Conservation (phyloP, 768 basidiomycete genomes). For the Collybia sp. region DNA sequence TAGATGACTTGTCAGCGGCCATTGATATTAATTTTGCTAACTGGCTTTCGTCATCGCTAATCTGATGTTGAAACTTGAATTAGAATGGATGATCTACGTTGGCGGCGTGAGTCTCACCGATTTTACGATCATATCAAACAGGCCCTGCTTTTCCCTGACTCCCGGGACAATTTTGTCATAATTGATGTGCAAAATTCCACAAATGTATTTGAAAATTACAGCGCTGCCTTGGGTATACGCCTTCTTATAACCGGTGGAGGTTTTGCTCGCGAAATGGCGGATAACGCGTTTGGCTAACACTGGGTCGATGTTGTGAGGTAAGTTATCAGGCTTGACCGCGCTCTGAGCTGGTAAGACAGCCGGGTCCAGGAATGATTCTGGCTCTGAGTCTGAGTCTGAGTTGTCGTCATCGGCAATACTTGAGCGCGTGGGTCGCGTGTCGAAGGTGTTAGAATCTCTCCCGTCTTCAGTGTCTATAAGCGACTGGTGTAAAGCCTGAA, state of each 20-base stretch:
- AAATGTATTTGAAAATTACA: slow-evolving; percentile 7
- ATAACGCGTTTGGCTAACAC: neutral
- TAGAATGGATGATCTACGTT: neutral
- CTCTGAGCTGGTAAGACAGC: too few species aligned
- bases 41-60: neutral
- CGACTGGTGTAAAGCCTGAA: neutral
- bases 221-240: slow-evolving; percentile 7
- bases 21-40: slow-evolving; percentile 1
- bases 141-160: slow-evolving; percentile 2
- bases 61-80: neutral
- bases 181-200: slow-evolving; percentile 5
- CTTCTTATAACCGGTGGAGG: neutral
- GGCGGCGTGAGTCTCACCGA: neutral
- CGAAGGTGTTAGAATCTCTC: too few species aligned
- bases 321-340: too few species aligned
- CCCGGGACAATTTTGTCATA: slow-evolving; percentile 2
- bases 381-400: too few species aligned
- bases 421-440: too few species aligned
- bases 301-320: neutral
- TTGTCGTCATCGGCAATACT: too few species aligned
- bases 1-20: neutral
- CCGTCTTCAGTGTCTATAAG: too few species aligned
- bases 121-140: slow-evolving; percentile 6
- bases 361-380: neutral
- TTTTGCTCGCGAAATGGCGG: neutral